Conservation (phyloP, 2,329 filamentous ascomycete genomes). For the Furcasterigmium sp. region DNA sequence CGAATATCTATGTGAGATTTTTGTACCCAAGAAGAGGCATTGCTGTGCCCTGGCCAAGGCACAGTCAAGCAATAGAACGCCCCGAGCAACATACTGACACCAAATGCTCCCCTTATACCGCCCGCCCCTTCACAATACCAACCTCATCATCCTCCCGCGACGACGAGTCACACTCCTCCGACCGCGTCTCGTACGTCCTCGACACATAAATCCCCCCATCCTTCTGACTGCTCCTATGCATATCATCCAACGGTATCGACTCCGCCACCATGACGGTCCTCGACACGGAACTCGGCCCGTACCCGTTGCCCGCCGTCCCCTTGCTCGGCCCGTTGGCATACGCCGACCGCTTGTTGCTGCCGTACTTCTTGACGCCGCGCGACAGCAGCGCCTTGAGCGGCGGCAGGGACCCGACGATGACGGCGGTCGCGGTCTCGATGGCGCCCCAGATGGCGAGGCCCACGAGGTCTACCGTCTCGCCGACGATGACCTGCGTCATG, state of each 20-base stretch:
- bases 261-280: constrained; percentile 7
- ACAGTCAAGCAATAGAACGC: no score
- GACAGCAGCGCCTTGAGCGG: constrained; percentile 14
- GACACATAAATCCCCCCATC: constrained; percentile 13
- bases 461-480: constrained; percentile 11
- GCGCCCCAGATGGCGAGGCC: constrained; percentile 11
- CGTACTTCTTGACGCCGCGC: constrained; percentile 6
- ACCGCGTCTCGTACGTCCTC: constrained; percentile 8
- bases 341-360: constrained; percentile 4
- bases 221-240: constrained; percentile 8
- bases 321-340: neutral
- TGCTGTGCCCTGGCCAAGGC: no score
- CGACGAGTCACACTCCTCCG: constrained; percentile 2
- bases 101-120: neutral
- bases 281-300: neutral
- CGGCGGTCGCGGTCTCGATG: constrained; percentile 6
- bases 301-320: neutral
- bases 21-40: no score
- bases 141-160: constrained; percentile 5
- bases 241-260: constrained; percentile 12
- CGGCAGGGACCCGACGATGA: constrained; percentile 15
- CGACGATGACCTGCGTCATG: constrained; percentile 15
- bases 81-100: no score
- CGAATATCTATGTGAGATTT: no score
- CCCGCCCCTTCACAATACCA: constrained; percentile 1